Conservation (phyloP, 148 eudicot species). For the Dysphania ambrosioides region DNA sequence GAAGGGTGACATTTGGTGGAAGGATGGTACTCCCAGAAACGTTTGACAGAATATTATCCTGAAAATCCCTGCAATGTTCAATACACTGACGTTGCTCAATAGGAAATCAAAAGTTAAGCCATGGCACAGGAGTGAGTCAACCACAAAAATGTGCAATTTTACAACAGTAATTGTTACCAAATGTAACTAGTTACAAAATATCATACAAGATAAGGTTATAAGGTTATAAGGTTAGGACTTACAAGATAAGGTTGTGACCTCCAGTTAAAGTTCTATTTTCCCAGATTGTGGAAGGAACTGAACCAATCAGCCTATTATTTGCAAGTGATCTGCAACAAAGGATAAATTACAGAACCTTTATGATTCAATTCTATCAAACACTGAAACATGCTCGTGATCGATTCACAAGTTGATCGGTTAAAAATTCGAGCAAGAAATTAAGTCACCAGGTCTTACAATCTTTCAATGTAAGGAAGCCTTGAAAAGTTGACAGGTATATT, state of each 20-base stretch:
- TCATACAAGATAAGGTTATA: not conserved
- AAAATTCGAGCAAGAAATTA: not conserved
- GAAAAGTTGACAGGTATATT: slow-evolving; percentile 49
- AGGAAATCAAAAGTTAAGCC: too few relatives aligned
- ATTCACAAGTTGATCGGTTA: not conserved
- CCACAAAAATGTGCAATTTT: not conserved
- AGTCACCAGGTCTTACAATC: slow-evolving; percentile 38
- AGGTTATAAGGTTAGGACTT: slow-evolving; percentile 27
- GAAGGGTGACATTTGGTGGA: slow-evolving; percentile 63
- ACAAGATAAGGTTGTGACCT: slow-evolving; percentile 43
- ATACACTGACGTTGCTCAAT: slow-evolving; percentile 4
- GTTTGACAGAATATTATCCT: slow-evolving; percentile 49
- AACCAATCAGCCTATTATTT: slow-evolving; percentile 53
- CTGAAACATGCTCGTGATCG: not conserved
- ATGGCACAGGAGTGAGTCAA: not conserved
- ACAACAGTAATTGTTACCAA: not conserved
- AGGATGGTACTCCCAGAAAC: slow-evolving; percentile 40
- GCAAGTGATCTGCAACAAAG: slow-evolving; percentile 47
- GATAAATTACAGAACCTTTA: slow-evolving; percentile 1
- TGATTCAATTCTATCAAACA: not conserved
- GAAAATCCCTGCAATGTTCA: slow-evolving; percentile 51
- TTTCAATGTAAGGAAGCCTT: slow-evolving; percentile 56
- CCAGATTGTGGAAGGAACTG: slow-evolving; percentile 61
- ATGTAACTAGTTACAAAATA: not conserved
- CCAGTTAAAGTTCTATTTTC: slow-evolving; percentile 38